Percentiles rank a stretch among this genome's conserved stretches.
Evolutionary conservation across 345 rosid genomes (phyloP).

Genomic region (rapeseed (Brassica napus)): Da-Ae NC_063439.1:20022501-20023000

Average conservation of each 20-base stretch:
- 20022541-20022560: slow-evolving; percentile 69
- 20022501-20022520: slow-evolving; percentile 66
- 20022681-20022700: slow-evolving; percentile 70
- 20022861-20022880: slow-evolving; percentile 73
- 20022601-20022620: slow-evolving; percentile 77
- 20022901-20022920: slow-evolving; percentile 75
- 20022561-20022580: slow-evolving; percentile 58
- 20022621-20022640: slow-evolving; percentile 57
- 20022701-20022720: slow-evolving; percentile 60
- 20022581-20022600: slow-evolving; percentile 62
- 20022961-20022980: slow-evolving; percentile 71
- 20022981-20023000: slow-evolving; percentile 79
- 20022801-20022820: slow-evolving; percentile 91
- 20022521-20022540: slow-evolving; percentile 63
- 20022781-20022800: slow-evolving; percentile 62
- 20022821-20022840: slow-evolving; percentile 77
- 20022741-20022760: slow-evolving; percentile 72
- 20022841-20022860: slow-evolving; percentile 60
- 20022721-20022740: slow-evolving; percentile 72
- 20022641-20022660: slow-evolving; percentile 59
- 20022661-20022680: slow-evolving; percentile 58
- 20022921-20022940: slow-evolving; percentile 66
- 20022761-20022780: slow-evolving; percentile 57
- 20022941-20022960: slow-evolving; percentile 78
- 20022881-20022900: slow-evolving; percentile 80